Base-by-base conservation (phyloP, 1,284 basidiomycete species). In the Ceratobasidium sp. region DNA sequence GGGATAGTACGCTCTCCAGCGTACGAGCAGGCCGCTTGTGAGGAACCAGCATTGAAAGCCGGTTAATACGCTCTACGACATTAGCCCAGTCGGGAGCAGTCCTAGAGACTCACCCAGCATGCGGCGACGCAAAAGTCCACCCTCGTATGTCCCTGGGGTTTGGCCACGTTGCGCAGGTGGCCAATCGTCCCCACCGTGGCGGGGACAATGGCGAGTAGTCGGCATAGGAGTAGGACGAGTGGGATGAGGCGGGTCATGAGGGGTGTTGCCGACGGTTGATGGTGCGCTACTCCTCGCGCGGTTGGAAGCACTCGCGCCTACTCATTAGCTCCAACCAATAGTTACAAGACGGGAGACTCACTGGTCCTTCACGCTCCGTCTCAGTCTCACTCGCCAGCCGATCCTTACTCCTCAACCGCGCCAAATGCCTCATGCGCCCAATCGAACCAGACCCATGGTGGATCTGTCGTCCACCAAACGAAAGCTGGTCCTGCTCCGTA, bases 1-100 rank as follows among this genome's bases (percentile, higher is more conserved):
- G 0, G 90, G 84, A 74, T 94, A 94, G 78, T 94, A 93, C 0
- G 89, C 83, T 42, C 86, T 83, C 92, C 92, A 94, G 49, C 92
- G 86, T 20, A 85, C 86, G 42, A 93, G 81, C 0, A 94, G 85
- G 22, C 93, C 90, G 0, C 91, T 92, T 3, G 92, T 91, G 7
- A 94, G 81, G 43, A 83, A 81, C 53, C 93, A 85, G 68, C 91
- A 93, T 77, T 94, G 92, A 77, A 88, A 88, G 8, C 89, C 92
- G 17, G 93, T 94, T 8, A 93, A 80, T 27, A 92, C 80, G 2
- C 89, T 83, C 90, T 91, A 72, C 25, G 20, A 32, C 34, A 34
- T 8, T 27, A 20, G 38, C 20, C 20, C 40, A 50, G 10, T 38
- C 40, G 20, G 13, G 22, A 29, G 5, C 17, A 32, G 45, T 15